A percentile compares a stretch with the other conserved stretches of the same genome.
These are phyloP conservation scores for Nepenthes gracilis DNA, from an alignment of 148 eudicot genomes.

Conservation along the genomic window DNA sequence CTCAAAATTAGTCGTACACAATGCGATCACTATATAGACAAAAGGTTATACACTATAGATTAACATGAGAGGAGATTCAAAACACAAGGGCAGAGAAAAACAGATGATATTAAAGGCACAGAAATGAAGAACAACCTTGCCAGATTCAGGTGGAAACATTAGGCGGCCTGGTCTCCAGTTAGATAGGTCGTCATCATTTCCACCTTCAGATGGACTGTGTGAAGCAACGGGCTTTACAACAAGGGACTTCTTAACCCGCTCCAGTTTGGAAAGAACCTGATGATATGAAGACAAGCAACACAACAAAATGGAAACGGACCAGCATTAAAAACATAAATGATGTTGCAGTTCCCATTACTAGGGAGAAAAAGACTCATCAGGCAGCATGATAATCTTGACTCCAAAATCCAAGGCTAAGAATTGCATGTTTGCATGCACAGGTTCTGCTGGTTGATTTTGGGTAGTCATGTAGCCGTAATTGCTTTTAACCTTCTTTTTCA, in stretches of 20 bases:
- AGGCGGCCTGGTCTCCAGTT: slow-evolving; percentile 45
- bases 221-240: slow-evolving; percentile 29
- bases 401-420: too few species aligned
- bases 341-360: background rate
- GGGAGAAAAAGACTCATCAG: too few species aligned
- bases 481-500: too few species aligned
- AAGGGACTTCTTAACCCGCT: slow-evolving; percentile 41
- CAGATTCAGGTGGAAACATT: slow-evolving; percentile 55
- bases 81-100: background rate
- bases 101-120: background rate
- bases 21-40: too few species aligned
- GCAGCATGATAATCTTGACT: too few species aligned
- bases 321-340: background rate
- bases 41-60: too few species aligned
- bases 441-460: too few species aligned
- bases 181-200: slow-evolving; percentile 42
- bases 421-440: too few species aligned
- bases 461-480: too few species aligned
- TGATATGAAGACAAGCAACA: background rate
- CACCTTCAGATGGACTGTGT: slow-evolving; percentile 20
- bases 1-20: too few species aligned
- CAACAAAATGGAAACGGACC: background rate
- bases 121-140: slow-evolving; percentile 36
- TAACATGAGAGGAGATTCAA: background rate
- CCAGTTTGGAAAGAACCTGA: slow-evolving; percentile 78